phyloP scores from a whole-genome alignment of 306 rosid genomes.

The Trifolium pratense region DNA sequence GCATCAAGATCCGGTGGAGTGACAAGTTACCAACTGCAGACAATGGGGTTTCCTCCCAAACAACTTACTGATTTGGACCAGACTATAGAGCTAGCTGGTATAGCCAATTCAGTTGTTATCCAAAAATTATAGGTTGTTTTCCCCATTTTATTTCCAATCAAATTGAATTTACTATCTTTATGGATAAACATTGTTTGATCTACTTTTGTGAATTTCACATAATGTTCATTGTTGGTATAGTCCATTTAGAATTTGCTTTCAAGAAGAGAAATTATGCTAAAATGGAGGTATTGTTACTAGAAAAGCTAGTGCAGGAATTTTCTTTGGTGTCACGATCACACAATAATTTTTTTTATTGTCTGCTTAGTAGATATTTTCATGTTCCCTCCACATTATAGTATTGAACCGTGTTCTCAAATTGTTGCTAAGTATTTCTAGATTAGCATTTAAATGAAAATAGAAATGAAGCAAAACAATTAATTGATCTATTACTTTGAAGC shows the following conservation, averaged over 20 bases:
- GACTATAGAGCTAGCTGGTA: slow-evolving; percentile 90
- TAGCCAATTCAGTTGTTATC: slow-evolving; percentile 89
- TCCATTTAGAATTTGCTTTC: slow-evolving; percentile 26
- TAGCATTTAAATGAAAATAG: neutral
- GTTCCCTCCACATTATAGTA: neutral
- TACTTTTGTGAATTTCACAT: slow-evolving; percentile 36
- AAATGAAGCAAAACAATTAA: neutral
- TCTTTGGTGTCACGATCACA: neutral
- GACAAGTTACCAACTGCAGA: slow-evolving; percentile 78
- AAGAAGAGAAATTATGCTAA: slow-evolving; percentile 12
- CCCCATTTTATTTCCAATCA: slow-evolving; percentile 25
- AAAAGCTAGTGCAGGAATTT: slow-evolving; percentile 1
- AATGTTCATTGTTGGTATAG: slow-evolving; percentile 33
- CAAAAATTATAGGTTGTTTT: slow-evolving; percentile 52
- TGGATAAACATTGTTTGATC: slow-evolving; percentile 30
- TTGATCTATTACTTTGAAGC: no score
- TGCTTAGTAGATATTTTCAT: neutral
- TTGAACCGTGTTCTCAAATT: neutral
- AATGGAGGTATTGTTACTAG: neutral
- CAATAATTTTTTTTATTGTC: neutral
- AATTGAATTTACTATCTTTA: slow-evolving; percentile 28
- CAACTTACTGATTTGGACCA: slow-evolving; percentile 82
- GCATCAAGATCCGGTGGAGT: slow-evolving; percentile 85
- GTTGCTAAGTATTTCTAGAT: neutral
- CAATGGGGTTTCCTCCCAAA: slow-evolving; percentile 98